Base-by-base conservation (phyloP, 306 rosid genomes). In the Dalbergia cultrata region DNA sequence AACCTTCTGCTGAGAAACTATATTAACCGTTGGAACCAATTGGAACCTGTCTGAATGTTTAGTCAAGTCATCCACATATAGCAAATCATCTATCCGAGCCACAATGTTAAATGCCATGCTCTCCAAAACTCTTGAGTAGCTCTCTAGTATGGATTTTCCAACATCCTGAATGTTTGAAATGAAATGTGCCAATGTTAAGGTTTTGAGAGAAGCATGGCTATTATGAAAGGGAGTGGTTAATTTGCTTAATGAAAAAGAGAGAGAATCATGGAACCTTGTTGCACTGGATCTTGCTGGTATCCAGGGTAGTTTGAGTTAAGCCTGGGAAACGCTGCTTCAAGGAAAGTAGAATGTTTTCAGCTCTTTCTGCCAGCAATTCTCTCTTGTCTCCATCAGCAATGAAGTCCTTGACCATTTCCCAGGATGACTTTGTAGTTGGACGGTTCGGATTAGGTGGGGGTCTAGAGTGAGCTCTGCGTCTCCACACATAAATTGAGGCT, bases 41-140 rank as follows among this genome's bases (percentile, higher is more conserved):
- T 95, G 88, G 62, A 87, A 67, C 75, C 75, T 88, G 41, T 92
- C 94, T n/a, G 94, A 90, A 77, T 89, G 90, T 67, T 85, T 93
- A 1, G 94, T 90, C 83, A 93, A 74, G 81, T 95, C 97, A 70
- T 95, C 99, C 34, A 91, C 98, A 43, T 95, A 85, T 6, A 93
- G 86, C 65, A 95, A 76, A 82, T 95, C 99, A 67, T 95, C 98
- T 0, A 95, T 95, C 1, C 99, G 95, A 45, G 99, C 94, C n/a
- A 93, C 89, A 71, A 93, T 86, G 84, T 95, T 95, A 45, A 86
- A 95, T 41, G 98, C 96, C 64, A 91, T 84, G 90, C 99, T 93
- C 90, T 95, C 99, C 81, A 95, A 76, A 22, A 93, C 98, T 76
- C 99, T 90, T 52, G 99, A 95, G 74, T 93, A 95, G 94, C 98